Evolutionary conservation across 352 stramenopile species (phyloP).

Genomic region (Globisporangium irregulare): DNA sequence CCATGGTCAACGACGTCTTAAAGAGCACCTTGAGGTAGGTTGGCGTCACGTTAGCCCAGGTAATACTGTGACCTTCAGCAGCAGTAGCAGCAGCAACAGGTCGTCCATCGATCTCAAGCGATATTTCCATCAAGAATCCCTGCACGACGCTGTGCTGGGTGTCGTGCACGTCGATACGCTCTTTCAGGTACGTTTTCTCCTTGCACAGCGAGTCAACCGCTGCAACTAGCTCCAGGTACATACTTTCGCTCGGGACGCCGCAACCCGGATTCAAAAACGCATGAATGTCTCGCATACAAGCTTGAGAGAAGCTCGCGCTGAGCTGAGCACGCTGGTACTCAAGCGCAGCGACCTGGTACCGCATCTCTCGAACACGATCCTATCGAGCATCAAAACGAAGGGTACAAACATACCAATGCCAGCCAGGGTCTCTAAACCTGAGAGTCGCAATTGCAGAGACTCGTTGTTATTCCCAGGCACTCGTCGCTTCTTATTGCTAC

Average conservation of each 20-base stretch:
- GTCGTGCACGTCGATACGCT: neutral
- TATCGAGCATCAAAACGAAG: neutral
- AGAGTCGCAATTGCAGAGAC: neutral
- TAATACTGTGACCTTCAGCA: neutral
- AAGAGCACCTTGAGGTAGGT: neutral
- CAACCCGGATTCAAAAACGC: neutral
- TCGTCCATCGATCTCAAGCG: neutral
- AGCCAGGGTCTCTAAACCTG: neutral
- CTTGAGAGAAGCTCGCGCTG: neutral
- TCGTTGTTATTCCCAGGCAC: neutral
- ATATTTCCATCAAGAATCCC: neutral
- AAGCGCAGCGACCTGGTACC: neutral
- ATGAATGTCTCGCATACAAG: neutral
- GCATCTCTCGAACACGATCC: neutral
- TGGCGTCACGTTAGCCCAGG: neutral
- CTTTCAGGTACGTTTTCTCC: neutral
- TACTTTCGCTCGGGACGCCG: neutral
- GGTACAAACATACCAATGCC: neutral
- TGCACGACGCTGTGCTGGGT: neutral
- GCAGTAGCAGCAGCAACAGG: neutral
- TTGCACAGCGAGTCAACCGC: neutral
- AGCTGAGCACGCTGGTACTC: neutral
- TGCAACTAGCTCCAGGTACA: neutral
- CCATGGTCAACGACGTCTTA: neutral
- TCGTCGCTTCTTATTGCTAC: neutral